Percentiles rank a stretch among this genome's conserved stretches.
These are phyloP conservation scores for Neurospora sp. DNA, from an alignment of 495 filamentous ascomycete genomes.

Conservation along the genomic window DNA sequence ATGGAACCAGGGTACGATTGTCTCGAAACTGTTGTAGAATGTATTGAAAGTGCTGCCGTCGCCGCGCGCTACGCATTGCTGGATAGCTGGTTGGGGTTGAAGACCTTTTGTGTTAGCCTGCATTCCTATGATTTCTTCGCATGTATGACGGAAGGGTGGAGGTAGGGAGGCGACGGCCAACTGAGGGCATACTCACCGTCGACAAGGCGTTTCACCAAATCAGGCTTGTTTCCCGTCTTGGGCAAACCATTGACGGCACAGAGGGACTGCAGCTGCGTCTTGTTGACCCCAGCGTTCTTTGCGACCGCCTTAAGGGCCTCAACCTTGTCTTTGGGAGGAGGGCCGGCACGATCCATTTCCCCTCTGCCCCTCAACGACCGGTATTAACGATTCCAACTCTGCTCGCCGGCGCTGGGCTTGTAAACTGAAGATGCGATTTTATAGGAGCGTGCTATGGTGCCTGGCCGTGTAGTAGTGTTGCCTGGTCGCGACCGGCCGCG, in stretches of 20 bases:
- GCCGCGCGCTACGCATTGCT: neutral
- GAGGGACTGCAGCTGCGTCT: conserved; percentile 63
- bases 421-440: neutral
- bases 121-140: neutral
- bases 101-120: neutral
- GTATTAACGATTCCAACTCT: neutral
- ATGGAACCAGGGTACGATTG: conserved; percentile 7
- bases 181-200: conserved; percentile 39
- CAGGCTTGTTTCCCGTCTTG: conserved; percentile 70
- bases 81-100: conserved; percentile 9
- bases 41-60: conserved; percentile 8
- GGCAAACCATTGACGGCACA: conserved; percentile 57
- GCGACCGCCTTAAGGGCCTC: conserved; percentile 26
- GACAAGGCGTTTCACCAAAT: conserved; percentile 67
- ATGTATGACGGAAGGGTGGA: neutral
- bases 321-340: conserved; percentile 24
- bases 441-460: neutral
- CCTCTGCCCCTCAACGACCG: neutral
- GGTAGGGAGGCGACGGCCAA: neutral
- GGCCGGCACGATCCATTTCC: neutral
- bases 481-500: neutral
- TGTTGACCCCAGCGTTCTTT: conserved; percentile 36
- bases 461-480: neutral
- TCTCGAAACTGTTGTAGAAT: conserved; percentile 16
- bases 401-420: neutral